Conservation (phyloP, 495 filamentous ascomycete species). For the Lasiosphaeria hispida region DNA sequence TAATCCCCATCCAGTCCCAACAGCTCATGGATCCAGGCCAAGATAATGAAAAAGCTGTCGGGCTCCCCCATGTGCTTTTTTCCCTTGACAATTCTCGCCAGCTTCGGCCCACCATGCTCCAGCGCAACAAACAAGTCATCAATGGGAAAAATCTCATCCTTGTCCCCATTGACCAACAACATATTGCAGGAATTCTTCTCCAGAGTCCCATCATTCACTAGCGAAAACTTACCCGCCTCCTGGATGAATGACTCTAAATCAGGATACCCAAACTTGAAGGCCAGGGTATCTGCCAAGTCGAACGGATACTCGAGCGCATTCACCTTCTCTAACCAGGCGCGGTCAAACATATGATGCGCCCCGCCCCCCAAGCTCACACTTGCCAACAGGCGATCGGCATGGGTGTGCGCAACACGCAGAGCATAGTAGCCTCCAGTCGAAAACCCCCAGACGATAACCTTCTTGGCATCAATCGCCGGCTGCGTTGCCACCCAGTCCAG, state of each 20-base stretch:
- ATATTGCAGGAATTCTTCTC: slow-evolving; percentile 49
- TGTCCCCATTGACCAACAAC: slow-evolving; percentile 64
- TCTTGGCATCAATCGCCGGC: slow-evolving; percentile 51
- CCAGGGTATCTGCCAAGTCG: slow-evolving; percentile 57
- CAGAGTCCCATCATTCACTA: slow-evolving; percentile 62
- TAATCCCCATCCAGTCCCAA: slow-evolving; percentile 21
- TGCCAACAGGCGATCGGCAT: slow-evolving; percentile 54
- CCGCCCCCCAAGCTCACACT: slow-evolving; percentile 64
- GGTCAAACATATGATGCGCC: slow-evolving; percentile 62
- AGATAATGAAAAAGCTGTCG: slow-evolving; percentile 21
- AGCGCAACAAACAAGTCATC: slow-evolving; percentile 62
- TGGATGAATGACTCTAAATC: slow-evolving; percentile 47
- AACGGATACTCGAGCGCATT: slow-evolving; percentile 74
- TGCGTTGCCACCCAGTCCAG: slow-evolving; percentile 60
- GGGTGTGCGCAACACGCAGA: slow-evolving; percentile 67
- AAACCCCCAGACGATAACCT: slow-evolving; percentile 62
- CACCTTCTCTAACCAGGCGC: slow-evolving; percentile 59
- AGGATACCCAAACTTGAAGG: slow-evolving; percentile 64
- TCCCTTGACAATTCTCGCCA: slow-evolving; percentile 47
- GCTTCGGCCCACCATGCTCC: slow-evolving; percentile 62
- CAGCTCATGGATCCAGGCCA: slow-evolving; percentile 24
- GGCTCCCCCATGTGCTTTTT: slow-evolving; percentile 30
- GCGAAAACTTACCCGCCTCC: slow-evolving; percentile 62
- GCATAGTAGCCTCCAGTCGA: slow-evolving; percentile 72
- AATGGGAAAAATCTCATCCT: slow-evolving; percentile 70